A percentile compares a stretch with the other conserved stretches of the same genome.
phyloP scores from a whole-genome alignment of 169 alveolate species.

The Toxoplasma gondii region DNA sequence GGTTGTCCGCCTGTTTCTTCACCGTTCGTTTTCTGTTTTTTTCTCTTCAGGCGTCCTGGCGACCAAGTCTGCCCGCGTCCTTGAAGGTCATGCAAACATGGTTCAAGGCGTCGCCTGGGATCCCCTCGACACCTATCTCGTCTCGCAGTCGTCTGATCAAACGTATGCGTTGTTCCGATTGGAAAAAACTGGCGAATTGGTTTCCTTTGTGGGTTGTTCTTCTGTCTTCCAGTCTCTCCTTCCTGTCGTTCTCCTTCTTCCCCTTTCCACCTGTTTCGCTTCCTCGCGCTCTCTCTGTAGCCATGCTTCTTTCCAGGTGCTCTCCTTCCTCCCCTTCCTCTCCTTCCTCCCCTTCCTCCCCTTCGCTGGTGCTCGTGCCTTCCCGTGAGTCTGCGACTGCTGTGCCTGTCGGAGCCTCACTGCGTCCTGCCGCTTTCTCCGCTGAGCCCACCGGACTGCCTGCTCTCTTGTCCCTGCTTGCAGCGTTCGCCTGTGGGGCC shows the following conservation, averaged over 20 bases:
- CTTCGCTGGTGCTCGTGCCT: too few species aligned
- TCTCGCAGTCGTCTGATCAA: slow-evolving; percentile 88
- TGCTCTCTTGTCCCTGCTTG: background rate
- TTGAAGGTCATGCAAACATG: slow-evolving; percentile 85
- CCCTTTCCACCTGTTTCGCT: background rate
- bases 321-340: background rate
- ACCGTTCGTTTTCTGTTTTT: background rate
- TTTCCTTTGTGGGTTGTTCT: background rate
- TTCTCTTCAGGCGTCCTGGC: slow-evolving; percentile 40
- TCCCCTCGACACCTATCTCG: slow-evolving; percentile 79
- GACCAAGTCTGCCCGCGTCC: slow-evolving; percentile 45
- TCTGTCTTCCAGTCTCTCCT: background rate
- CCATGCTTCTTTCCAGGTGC: background rate
- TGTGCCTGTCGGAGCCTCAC: too few species aligned
- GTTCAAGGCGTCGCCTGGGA: slow-evolving; percentile 86
- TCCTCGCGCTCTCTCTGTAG: too few species aligned
- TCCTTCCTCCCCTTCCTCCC: background rate
- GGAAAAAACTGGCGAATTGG: background rate
- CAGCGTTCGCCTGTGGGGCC: slow-evolving; percentile 29
- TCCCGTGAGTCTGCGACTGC: too few species aligned
- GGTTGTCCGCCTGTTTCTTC: background rate
- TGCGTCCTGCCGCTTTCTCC: too few species aligned
- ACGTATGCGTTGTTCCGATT: slow-evolving; percentile 37
- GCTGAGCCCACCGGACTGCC: background rate
- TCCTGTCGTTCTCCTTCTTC: background rate